Evolutionary conservation across 164 flowering plant species (phyloP).

Genomic region (Umbellularia californica): DNA sequence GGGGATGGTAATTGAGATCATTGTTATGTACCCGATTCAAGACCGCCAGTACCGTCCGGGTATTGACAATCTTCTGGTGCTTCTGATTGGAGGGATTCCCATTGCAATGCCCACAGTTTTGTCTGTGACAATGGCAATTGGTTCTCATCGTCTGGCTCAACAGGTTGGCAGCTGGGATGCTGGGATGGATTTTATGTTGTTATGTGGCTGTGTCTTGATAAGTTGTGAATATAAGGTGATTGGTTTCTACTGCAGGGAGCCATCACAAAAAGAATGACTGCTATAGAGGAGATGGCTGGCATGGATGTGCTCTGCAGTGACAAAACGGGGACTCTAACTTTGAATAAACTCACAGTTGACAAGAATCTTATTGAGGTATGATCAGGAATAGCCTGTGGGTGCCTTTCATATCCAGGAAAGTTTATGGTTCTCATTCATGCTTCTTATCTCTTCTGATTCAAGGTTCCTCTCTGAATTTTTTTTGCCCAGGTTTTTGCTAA

Average conservation of each 20-base stretch:
- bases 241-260: conserved; percentile 60
- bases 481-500: conserved; percentile 46
- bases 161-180: conserved; percentile 34
- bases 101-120: conserved; percentile 81
- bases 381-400: neutral
- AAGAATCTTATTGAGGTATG: conserved; percentile 81
- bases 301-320: conserved; percentile 98
- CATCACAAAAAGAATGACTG: conserved; percentile 94
- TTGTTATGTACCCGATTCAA: conserved; percentile 74
- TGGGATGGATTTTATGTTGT: neutral
- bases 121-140: conserved; percentile 77
- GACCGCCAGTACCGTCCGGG: conserved; percentile 53
- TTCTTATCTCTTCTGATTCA: neutral
- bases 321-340: conserved; percentile 85
- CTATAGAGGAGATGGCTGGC: conserved; percentile 97
- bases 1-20: conserved; percentile 65
- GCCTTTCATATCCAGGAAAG: neutral
- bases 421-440: neutral
- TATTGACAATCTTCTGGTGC: conserved; percentile 66
- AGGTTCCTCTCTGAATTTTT: neutral
- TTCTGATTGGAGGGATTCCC: conserved; percentile 71
- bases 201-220: neutral
- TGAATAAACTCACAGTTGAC: conserved; percentile 85
- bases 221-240: neutral
- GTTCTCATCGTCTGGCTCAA: conserved; percentile 63